A percentile compares a stretch with the other conserved stretches of the same genome.
Conservation (phyloP, 257 asterid species). For the Solanum chilense region DNA sequence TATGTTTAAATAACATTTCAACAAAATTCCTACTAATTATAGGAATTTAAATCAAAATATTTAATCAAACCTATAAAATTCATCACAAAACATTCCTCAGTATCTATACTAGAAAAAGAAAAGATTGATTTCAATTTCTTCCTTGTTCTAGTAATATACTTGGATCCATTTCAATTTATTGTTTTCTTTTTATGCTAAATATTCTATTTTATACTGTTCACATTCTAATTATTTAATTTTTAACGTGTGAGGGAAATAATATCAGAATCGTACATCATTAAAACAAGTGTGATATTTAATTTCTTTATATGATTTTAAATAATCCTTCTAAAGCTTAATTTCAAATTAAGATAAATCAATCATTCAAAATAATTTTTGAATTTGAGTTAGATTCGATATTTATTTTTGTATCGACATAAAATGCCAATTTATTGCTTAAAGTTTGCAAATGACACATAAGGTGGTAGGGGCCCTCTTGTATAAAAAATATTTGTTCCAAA, state of each 20-base stretch:
- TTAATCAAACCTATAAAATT: neutral
- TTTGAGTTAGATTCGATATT: neutral
- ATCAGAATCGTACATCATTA: neutral
- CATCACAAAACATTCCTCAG: neutral
- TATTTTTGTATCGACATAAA: too few relatives aligned
- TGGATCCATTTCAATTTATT: neutral
- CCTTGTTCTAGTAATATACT: neutral
- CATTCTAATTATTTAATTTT: neutral
- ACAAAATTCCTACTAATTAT: neutral
- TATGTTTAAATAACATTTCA: neutral
- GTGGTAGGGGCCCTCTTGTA: neutral
- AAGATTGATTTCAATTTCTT: too few relatives aligned
- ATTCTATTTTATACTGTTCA: too few relatives aligned
- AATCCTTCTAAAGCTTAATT: neutral
- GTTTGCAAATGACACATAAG: neutral
- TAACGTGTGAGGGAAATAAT: neutral
- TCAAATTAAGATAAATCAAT: neutral
- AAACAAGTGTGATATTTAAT: neutral
- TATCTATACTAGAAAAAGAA: neutral
- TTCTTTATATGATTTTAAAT: too few relatives aligned
- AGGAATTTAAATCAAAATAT: neutral
- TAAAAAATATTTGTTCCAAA: too few relatives aligned
- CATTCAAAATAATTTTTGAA: neutral
- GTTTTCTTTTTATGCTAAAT: too few relatives aligned
- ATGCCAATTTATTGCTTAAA: neutral